These are phyloP conservation scores for Croton setiger DNA, from an alignment of 441 rosid genomes.

Conservation along the genomic window DNA sequence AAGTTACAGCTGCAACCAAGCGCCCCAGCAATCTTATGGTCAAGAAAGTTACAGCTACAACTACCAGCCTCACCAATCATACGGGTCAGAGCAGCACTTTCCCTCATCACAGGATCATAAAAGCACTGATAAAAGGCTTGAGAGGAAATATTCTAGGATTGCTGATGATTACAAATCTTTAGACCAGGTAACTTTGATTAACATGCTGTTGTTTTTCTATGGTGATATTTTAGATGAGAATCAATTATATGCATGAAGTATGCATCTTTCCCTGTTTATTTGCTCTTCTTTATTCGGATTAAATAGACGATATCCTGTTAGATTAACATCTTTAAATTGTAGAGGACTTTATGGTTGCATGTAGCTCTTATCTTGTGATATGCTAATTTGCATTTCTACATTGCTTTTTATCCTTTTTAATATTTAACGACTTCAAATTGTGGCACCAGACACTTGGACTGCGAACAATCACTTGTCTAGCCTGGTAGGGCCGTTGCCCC, in stretches of 20 bases:
- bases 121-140: conserved; percentile 45
- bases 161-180: conserved; percentile 80
- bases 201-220: not conserved
- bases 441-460: not conserved
- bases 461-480: not conserved
- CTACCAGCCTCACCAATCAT: conserved; percentile 39
- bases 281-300: not conserved
- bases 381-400: not conserved
- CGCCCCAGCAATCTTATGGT: conserved; percentile 38
- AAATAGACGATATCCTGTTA: not conserved
- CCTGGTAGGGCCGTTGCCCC: no score
- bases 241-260: not conserved
- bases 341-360: not conserved
- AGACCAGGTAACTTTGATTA: conserved; percentile 57
- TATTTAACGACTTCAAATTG: not conserved
- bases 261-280: not conserved
- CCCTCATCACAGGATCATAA: conserved; percentile 27
- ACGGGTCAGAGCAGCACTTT: conserved; percentile 31
- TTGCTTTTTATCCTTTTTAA: not conserved
- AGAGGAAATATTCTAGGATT: conserved; percentile 71
- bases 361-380: not conserved
- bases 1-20: conserved; percentile 33
- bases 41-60: conserved; percentile 41
- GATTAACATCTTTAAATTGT: not conserved
- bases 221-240: not conserved